Conservation (phyloP, 495 filamentous ascomycete genomes). For the Aspergillus leporis region DNA sequence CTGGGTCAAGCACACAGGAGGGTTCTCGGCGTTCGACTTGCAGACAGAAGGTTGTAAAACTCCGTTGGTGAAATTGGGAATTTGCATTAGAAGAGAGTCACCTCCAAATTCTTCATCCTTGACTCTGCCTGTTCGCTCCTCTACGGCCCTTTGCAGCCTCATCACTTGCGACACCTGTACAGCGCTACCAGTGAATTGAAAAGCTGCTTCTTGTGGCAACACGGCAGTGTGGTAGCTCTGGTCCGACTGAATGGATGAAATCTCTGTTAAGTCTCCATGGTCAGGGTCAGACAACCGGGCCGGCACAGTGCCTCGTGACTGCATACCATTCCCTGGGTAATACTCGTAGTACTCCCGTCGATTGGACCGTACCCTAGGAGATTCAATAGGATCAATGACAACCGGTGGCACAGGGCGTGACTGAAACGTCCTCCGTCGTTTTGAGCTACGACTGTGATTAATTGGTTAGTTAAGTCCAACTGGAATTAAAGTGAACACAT, state of each 20-base stretch:
- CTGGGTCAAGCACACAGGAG: constrained; percentile 3
- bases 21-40: neutral
- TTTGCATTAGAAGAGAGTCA: neutral
- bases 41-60: neutral
- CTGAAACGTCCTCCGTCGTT: neutral
- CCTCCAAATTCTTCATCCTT: constrained; percentile 9
- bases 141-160: constrained; percentile 12
- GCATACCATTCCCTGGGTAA: neutral
- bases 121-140: constrained; percentile 7
- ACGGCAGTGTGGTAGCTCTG: constrained; percentile 11
- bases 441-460: neutral
- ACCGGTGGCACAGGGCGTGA: neutral
- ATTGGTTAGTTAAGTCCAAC: neutral
- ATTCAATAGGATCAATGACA: neutral
- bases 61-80: neutral
- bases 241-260: constrained; percentile 8
- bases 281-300: neutral
- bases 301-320: neutral
- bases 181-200: neutral
- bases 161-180: neutral
- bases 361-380: too few relatives aligned
- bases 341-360: too few relatives aligned
- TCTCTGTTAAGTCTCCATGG: neutral
- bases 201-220: neutral
- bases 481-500: neutral